A percentile compares a stretch with the other conserved stretches of the same genome.
These are phyloP conservation scores for Penicillium expansum DNA, from an alignment of 2,329 filamentous ascomycete species.

Conservation along the genomic window DNA sequence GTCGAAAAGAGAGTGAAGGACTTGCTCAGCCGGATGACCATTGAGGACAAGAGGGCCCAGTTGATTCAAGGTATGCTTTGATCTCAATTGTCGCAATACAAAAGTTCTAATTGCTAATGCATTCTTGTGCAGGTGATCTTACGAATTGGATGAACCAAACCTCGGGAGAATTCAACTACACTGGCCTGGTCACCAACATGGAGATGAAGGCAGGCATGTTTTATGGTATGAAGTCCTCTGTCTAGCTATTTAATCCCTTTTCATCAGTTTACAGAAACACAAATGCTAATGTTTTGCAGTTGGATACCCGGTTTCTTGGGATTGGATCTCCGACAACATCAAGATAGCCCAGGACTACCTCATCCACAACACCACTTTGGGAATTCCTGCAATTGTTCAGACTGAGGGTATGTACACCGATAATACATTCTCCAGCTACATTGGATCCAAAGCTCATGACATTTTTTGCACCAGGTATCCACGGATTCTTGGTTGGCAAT, in stretches of 20 bases:
- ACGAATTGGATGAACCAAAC: constrained; percentile 71
- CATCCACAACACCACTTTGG: constrained; percentile 62
- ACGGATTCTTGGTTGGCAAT: constrained; percentile 68
- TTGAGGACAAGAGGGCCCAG: constrained; percentile 70
- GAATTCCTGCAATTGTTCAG: constrained; percentile 71
- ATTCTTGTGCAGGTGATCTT: constrained; percentile 55
- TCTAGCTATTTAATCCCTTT: not conserved
- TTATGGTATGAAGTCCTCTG: constrained; percentile 45
- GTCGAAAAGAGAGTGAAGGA: constrained; percentile 65
- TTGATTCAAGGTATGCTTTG: constrained; percentile 53
- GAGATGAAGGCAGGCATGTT: constrained; percentile 64
- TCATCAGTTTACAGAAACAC: not conserved
- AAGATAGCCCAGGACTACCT: constrained; percentile 68
- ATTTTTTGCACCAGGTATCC: constrained; percentile 47
- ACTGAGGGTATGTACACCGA: constrained; percentile 55
- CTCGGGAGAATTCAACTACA: constrained; percentile 64
- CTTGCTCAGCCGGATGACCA: constrained; percentile 68
- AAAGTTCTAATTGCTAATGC: not conserved
- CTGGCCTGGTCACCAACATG: constrained; percentile 66
- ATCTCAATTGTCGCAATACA: accelerated
- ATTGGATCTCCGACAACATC: constrained; percentile 62
- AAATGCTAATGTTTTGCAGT: constrained; percentile 41
- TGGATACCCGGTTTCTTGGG: constrained; percentile 63
- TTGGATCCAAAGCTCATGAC: not conserved
- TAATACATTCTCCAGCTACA: not conserved